These are phyloP conservation scores for Cerioporus squamosus DNA, from an alignment of 1,284 basidiomycete species.

Conservation along the genomic window DNA sequence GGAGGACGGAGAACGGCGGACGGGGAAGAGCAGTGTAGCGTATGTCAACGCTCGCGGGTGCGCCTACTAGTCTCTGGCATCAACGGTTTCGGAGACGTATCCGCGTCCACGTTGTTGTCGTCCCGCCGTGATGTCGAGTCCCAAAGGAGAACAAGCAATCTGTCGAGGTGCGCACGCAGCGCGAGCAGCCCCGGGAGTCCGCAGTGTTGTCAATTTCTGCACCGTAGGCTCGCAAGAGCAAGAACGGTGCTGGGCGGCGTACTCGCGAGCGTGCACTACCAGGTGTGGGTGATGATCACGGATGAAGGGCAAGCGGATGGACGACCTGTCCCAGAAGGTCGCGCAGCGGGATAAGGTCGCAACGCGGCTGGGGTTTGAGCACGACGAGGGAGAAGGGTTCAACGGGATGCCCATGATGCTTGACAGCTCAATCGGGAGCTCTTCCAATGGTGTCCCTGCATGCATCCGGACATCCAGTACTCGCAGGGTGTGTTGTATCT, in stretches of 20 bases:
- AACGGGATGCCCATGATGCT: slow-evolving; percentile 58
- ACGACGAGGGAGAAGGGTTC: slow-evolving; percentile 59
- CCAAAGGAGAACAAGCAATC: neutral
- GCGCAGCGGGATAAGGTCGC: slow-evolving; percentile 59
- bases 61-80: slow-evolving; percentile 21
- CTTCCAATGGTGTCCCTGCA: slow-evolving; percentile 74
- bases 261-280: slow-evolving; percentile 83
- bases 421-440: slow-evolving; percentile 59
- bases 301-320: slow-evolving; percentile 73
- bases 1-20: no score
- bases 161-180: slow-evolving; percentile 71
- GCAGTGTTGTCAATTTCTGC: slow-evolving; percentile 67
- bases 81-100: neutral
- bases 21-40: no score
- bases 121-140: neutral
- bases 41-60: slow-evolving; percentile 45
- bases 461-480: slow-evolving; percentile 85
- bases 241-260: slow-evolving; percentile 88
- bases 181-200: slow-evolving; percentile 77
- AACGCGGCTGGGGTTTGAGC: slow-evolving; percentile 61
- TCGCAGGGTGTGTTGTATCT: slow-evolving; percentile 44
- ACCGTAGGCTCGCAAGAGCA: slow-evolving; percentile 74
- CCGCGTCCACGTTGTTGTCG: neutral
- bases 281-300: slow-evolving; percentile 84
- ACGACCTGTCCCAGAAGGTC: slow-evolving; percentile 73